Evolutionary conservation across 2,329 filamentous ascomycete species (phyloP).

Genomic region (Harringtonia lauricola): DNA sequence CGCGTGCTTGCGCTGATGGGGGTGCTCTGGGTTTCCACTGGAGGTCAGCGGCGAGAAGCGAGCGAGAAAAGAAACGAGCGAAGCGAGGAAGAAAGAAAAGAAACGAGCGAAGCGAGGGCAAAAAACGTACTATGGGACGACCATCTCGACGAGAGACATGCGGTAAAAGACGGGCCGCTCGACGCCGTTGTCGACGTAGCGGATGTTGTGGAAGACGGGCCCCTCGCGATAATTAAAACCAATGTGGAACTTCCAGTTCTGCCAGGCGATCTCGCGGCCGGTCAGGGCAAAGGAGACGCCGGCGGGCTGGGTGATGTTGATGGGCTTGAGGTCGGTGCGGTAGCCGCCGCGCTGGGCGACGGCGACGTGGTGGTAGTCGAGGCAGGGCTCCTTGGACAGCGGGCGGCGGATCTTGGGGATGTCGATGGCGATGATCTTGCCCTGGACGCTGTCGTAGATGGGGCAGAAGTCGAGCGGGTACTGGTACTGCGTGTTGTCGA

Average conservation of each 20-base stretch:
- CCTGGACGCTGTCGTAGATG: slow-evolving; percentile 73
- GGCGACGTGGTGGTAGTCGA: slow-evolving; percentile 69
- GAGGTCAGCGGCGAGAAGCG: not conserved
- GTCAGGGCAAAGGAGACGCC: slow-evolving; percentile 66
- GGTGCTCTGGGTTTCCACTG: slow-evolving; percentile 68
- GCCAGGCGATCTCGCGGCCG: slow-evolving; percentile 70
- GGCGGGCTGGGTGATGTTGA: slow-evolving; percentile 64
- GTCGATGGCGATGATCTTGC: slow-evolving; percentile 73
- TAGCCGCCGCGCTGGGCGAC: slow-evolving; percentile 68
- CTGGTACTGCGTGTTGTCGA: slow-evolving; percentile 82
- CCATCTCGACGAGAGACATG: slow-evolving; percentile 85
- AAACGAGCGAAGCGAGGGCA: no score
- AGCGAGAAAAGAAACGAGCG: no score
- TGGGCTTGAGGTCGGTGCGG: slow-evolving; percentile 66
- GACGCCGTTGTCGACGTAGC: slow-evolving; percentile 73
- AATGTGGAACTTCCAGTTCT: slow-evolving; percentile 87
- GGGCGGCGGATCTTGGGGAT: slow-evolving; percentile 68
- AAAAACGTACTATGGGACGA: slow-evolving; percentile 89
- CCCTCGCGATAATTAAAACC: slow-evolving; percentile 94
- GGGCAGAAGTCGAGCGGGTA: slow-evolving; percentile 91
- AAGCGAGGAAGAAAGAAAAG: no score
- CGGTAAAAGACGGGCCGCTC: slow-evolving; percentile 77
- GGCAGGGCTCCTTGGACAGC: slow-evolving; percentile 57
- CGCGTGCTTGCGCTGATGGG: slow-evolving; percentile 71
- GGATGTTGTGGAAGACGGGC: slow-evolving; percentile 81